These are phyloP conservation scores for Salisapilia sapeloensis DNA, from an alignment of 352 stramenopile genomes.

Conservation along the genomic window DNA sequence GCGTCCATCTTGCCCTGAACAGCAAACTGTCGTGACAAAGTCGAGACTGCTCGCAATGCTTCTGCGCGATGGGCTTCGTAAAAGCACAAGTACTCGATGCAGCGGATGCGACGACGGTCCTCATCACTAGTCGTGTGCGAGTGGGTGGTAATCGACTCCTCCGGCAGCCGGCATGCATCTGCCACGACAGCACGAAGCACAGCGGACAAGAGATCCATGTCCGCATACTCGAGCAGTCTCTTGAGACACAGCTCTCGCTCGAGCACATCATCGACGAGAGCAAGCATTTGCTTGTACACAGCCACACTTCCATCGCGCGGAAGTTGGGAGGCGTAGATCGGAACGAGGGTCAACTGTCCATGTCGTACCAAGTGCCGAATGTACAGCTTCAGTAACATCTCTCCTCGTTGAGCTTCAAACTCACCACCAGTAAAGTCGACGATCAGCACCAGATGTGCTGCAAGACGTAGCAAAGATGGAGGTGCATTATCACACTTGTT, in stretches of 20 bases:
- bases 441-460: slow-evolving; percentile 66
- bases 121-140: slow-evolving; percentile 14
- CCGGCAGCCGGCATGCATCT: slow-evolving; percentile 9
- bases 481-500: slow-evolving; percentile 24
- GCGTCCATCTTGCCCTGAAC: slow-evolving; percentile 45
- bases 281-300: slow-evolving; percentile 63
- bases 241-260: slow-evolving; percentile 55
- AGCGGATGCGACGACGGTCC: slow-evolving; percentile 41
- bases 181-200: slow-evolving; percentile 36
- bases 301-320: slow-evolving; percentile 35
- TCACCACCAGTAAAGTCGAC: slow-evolving; percentile 41
- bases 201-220: slow-evolving; percentile 40
- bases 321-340: slow-evolving; percentile 49
- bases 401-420: slow-evolving; percentile 37
- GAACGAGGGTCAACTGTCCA: slow-evolving; percentile 51
- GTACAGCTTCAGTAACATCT: slow-evolving; percentile 74
- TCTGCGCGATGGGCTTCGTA: slow-evolving; percentile 47
- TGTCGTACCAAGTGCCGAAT: slow-evolving; percentile 72
- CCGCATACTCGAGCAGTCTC: slow-evolving; percentile 40
- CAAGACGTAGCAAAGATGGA: slow-evolving; percentile 53
- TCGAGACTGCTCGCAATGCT: slow-evolving; percentile 30
- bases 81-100: slow-evolving; percentile 63
- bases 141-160: slow-evolving; percentile 9
- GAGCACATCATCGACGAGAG: slow-evolving; percentile 31
- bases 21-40: slow-evolving; percentile 52